These are phyloP conservation scores for Fusarium sp. DNA, from an alignment of 2,329 filamentous ascomycete genomes.

Conservation along the genomic window DNA sequence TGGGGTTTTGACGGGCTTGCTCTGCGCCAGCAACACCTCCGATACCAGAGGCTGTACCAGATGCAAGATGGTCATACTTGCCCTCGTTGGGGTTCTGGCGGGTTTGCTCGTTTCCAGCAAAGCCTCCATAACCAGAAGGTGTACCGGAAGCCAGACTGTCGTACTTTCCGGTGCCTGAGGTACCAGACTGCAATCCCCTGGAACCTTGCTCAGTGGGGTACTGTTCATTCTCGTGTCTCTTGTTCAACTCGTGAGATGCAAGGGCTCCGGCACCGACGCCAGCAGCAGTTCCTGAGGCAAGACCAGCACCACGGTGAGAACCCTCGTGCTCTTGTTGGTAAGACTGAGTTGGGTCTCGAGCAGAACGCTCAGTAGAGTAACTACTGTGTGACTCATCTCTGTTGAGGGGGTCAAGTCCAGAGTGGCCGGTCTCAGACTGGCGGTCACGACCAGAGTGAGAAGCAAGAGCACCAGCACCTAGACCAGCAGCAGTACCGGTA, in stretches of 20 bases:
- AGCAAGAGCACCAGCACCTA: not conserved
- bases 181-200: not conserved
- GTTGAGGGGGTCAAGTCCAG: conserved; percentile 1
- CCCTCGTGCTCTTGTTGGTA: not conserved
- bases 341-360: not conserved
- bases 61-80: not conserved
- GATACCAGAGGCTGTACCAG: not conserved
- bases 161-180: not conserved
- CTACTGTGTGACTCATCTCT: not conserved
- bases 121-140: not conserved
- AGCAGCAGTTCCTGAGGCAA: conserved; percentile 15
- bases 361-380: not conserved
- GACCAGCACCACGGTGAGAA: not conserved
- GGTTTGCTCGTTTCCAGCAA: too few relatives aligned
- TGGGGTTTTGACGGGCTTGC: not conserved
- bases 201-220: not conserved
- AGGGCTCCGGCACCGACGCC: conserved; percentile 32
- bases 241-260: conserved; percentile 9
- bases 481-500: conserved; percentile 4
- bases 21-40: not conserved
- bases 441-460: not conserved
- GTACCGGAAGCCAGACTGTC: not conserved
- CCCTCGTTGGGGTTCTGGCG: not conserved
- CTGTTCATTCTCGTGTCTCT: not conserved
- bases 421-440: not conserved